A percentile compares a stretch with the other conserved stretches of the same genome.
Conservation (phyloP, 306 rosid species). For the Rubus parviflorus region DNA sequence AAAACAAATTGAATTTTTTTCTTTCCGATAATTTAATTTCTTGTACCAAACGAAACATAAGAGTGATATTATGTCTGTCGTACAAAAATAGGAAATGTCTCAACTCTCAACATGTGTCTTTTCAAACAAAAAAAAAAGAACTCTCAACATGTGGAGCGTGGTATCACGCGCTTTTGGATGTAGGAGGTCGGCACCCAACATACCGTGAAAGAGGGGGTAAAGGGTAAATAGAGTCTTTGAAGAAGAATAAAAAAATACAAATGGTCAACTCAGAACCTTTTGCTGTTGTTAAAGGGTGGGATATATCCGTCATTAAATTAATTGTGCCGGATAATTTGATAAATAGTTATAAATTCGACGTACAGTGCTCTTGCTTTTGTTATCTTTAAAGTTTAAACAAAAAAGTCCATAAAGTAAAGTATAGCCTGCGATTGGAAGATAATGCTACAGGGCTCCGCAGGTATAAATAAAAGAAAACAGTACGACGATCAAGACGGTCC, state of each 20-base stretch:
- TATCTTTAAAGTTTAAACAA: slow-evolving; percentile 13
- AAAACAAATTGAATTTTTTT: too few species aligned
- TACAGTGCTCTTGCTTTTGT: slow-evolving; percentile 23
- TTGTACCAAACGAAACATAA: too few species aligned
- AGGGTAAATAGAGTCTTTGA: not conserved
- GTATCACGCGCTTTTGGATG: not conserved
- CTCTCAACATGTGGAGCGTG: not conserved
- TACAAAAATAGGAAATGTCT: not conserved
- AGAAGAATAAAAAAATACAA: not conserved
- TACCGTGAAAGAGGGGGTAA: not conserved
- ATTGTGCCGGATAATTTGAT: not conserved
- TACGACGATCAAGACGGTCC: slow-evolving; percentile 15
- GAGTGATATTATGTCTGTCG: too few species aligned
- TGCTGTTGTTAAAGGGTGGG: slow-evolving; percentile 23
- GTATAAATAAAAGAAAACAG: not conserved
- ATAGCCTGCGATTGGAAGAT: not conserved
- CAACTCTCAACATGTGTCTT: not conserved
- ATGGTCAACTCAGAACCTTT: slow-evolving; percentile 30
- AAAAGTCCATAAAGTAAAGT: slow-evolving; percentile 18
- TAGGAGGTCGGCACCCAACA: not conserved
- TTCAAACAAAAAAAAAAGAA: too few species aligned
- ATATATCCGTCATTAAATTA: slow-evolving; percentile 20
- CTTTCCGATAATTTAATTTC: too few species aligned
- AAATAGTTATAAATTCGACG: slow-evolving; percentile 5
- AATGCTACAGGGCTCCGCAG: not conserved